Evolutionary conservation across 2,329 filamentous ascomycete genomes (phyloP).

Genomic region (Acephala macrosclerotiorum): DNA sequence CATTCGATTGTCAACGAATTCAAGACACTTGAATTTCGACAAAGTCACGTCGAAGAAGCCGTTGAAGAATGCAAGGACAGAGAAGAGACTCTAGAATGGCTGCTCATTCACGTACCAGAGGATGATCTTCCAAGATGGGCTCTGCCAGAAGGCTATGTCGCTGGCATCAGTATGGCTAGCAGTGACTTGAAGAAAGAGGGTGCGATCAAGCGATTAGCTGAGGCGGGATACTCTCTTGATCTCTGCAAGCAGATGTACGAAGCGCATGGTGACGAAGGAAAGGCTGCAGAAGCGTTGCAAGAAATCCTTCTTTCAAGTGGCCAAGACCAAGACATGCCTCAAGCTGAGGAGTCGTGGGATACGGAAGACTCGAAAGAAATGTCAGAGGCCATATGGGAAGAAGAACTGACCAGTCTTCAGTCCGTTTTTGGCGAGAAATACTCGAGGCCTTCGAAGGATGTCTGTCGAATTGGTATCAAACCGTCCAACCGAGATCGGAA

Average conservation of each 20-base stretch:
- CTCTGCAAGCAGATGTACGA: conserved; percentile 83
- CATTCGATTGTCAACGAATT: conserved; percentile 75
- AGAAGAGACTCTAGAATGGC: conserved; percentile 94
- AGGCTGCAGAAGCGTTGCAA: conserved; percentile 83
- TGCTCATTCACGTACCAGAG: conserved; percentile 95
- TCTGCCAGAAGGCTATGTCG: conserved; percentile 88
- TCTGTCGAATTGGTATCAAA: conserved; percentile 75
- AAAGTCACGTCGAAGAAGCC: conserved; percentile 88
- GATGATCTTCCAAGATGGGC: conserved; percentile 95
- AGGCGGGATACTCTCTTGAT: conserved; percentile 85
- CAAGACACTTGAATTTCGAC: conserved; percentile 81
- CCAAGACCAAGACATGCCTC: conserved; percentile 42
- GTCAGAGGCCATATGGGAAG: conserved; percentile 77
- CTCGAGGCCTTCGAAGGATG: conserved; percentile 62
- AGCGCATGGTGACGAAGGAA: conserved; percentile 73
- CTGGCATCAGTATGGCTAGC: conserved; percentile 85
- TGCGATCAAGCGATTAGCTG: conserved; percentile 80
- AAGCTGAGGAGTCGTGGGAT: conserved; percentile 47
- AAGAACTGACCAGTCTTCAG: conserved; percentile 84
- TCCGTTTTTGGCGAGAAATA: conserved; percentile 85
- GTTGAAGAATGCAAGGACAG: conserved; percentile 86
- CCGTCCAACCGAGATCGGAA: conserved; percentile 59
- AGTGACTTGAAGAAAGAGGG: conserved; percentile 83
- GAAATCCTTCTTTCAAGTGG: conserved; percentile 65
- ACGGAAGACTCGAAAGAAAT: conserved; percentile 52